phyloP scores from a whole-genome alignment of 1,284 basidiomycete genomes.

The Irpex sp. region DNA sequence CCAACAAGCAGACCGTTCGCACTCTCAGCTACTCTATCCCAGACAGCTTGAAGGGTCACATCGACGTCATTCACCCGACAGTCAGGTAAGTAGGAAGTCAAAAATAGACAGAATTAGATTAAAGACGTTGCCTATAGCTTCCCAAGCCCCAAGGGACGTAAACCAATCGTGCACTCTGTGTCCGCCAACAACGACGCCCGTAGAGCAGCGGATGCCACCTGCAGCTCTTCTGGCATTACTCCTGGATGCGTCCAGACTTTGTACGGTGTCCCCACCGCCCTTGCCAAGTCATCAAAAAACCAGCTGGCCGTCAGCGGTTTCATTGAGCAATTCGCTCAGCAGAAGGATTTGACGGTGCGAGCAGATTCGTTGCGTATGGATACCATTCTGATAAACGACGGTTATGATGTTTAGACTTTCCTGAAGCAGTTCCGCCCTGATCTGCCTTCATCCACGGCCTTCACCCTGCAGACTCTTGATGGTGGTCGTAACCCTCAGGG shows the following conservation, averaged over 20 bases:
- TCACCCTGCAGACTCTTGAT: slow-evolving; percentile 43
- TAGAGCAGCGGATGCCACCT: slow-evolving; percentile 5
- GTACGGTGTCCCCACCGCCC: slow-evolving; percentile 48
- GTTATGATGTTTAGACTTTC: slow-evolving; percentile 18
- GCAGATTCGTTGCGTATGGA: neutral
- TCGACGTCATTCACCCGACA: slow-evolving; percentile 40
- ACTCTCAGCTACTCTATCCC: slow-evolving; percentile 42
- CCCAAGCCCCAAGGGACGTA: slow-evolving; percentile 15
- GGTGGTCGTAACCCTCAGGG: slow-evolving; percentile 39
- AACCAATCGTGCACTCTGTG: slow-evolving; percentile 16
- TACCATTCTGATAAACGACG: neutral
- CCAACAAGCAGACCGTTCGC: slow-evolving; percentile 29
- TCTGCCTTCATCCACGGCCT: slow-evolving; percentile 28
- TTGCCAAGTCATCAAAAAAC: slow-evolving; percentile 38
- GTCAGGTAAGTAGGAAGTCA: slow-evolving; percentile 22
- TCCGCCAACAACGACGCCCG: slow-evolving; percentile 1
- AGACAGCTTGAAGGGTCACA: slow-evolving; percentile 29
- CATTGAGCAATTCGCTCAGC: slow-evolving; percentile 49
- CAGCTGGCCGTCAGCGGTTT: slow-evolving; percentile 56
- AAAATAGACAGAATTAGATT: no score
- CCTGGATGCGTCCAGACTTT: slow-evolving; percentile 51
- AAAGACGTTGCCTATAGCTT: slow-evolving; percentile 9
- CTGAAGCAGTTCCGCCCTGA: slow-evolving; percentile 28
- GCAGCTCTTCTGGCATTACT: slow-evolving; percentile 43
- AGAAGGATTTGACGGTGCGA: slow-evolving; percentile 39